Evolutionary conservation across 176 grass and related monocot species (phyloP).

Genomic region (Hordeum marinum): DNA sequence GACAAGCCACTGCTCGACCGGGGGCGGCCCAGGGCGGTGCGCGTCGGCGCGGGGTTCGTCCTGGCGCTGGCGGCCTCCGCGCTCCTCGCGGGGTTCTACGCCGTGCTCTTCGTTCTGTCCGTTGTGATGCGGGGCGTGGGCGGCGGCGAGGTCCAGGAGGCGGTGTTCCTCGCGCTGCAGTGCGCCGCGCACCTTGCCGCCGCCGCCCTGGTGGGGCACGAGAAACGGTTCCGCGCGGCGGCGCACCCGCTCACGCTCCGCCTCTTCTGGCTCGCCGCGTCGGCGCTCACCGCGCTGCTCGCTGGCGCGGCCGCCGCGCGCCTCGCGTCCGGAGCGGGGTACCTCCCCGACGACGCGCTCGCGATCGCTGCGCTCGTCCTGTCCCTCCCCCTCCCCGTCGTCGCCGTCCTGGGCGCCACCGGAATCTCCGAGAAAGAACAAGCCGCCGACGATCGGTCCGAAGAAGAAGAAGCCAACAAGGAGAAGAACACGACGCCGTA

Average conservation of each 20-base stretch:
- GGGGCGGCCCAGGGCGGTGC: not conserved
- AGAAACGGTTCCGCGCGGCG: constrained; percentile 43
- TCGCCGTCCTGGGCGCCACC: constrained; percentile 38
- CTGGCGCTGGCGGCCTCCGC: constrained; percentile 41
- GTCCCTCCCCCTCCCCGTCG: constrained; percentile 45
- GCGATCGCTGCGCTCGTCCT: constrained; percentile 45
- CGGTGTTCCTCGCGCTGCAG: constrained; percentile 65
- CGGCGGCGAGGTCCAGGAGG: constrained; percentile 18
- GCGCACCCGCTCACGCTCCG: constrained; percentile 60
- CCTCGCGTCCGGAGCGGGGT: constrained; percentile 13
- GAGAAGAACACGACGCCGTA: constrained; percentile 50
- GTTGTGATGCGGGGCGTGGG: not conserved
- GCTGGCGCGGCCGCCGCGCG: constrained; percentile 45
- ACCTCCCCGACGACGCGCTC: constrained; percentile 46
- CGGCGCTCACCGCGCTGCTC: constrained; percentile 46
- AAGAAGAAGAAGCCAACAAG: not conserved
- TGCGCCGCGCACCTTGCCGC: constrained; percentile 45
- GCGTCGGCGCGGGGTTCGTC: constrained; percentile 34
- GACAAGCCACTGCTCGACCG: constrained; percentile 53
- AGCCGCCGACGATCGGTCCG: too few relatives aligned
- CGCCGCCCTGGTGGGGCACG: constrained; percentile 51
- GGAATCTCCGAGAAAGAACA: constrained; percentile 4
- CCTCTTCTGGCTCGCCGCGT: constrained; percentile 58
- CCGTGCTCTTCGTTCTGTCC: constrained; percentile 31
- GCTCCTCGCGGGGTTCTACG: constrained; percentile 46